Conservation (phyloP, 108 stramenopile genomes). For the Aurantiochytrium sp. region DNA sequence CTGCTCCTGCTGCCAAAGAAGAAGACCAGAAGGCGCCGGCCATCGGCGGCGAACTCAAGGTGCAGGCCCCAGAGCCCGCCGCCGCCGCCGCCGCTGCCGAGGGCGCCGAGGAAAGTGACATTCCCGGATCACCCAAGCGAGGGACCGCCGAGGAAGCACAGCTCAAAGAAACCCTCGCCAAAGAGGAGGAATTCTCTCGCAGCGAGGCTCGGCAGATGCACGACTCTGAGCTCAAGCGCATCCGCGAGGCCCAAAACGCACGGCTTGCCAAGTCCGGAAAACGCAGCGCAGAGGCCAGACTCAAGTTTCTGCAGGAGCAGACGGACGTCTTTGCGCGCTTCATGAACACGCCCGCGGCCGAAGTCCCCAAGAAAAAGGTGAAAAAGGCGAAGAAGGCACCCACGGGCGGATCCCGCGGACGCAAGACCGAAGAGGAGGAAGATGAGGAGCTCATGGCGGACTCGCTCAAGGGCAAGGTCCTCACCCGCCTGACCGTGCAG, state of each 20-base stretch:
- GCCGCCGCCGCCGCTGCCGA: not conserved
- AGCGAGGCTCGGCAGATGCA: not conserved
- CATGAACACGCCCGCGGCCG: constrained; percentile 23
- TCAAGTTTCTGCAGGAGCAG: constrained; percentile 84
- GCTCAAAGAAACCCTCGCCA: not conserved
- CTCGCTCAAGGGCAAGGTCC: constrained; percentile 66
- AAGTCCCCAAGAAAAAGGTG: constrained; percentile 42
- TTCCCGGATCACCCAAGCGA: constrained; percentile 36
- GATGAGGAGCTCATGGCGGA: constrained; percentile 81
- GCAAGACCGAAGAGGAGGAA: constrained; percentile 91
- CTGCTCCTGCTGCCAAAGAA: constrained; percentile 35
- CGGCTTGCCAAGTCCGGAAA: constrained; percentile 41
- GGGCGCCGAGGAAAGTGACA: not conserved
- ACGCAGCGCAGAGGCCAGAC: constrained; percentile 68
- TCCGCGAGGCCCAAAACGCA: constrained; percentile 17
- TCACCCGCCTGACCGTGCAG: constrained; percentile 75
- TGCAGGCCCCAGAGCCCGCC: constrained; percentile 32
- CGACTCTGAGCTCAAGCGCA: not conserved
- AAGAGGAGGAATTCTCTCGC: not conserved
- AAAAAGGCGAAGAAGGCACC: constrained; percentile 38
- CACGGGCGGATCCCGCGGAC: constrained; percentile 15
- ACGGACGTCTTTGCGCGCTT: constrained; percentile 98
- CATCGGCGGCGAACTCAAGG: not conserved
- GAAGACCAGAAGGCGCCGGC: constrained; percentile 5
- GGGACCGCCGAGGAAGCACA: not conserved